Evolutionary conservation across 2,329 filamentous ascomycete genomes (phyloP), one percentile per base, ranked within the genome.

Genomic region (Ophiostoma perfectum): DNA sequence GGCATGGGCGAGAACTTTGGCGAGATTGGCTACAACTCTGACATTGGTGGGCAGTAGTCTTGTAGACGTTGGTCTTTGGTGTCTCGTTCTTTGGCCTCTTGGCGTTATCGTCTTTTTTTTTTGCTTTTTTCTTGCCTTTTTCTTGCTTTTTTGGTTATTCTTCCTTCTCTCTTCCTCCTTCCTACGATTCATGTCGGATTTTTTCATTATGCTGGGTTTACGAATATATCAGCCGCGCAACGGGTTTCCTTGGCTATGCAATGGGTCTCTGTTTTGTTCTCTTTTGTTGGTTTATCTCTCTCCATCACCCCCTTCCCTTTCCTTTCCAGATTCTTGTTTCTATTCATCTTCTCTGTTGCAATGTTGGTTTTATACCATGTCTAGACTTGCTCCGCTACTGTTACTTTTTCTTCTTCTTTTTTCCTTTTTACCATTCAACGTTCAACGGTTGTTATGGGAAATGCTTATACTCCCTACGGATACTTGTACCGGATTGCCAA

Each of bases 1-100:
- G 81, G 83, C 8, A 80, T 86, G 80, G 77, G 77, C 39, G 84
- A 86, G 72, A 82, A 81, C 69, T 87, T 82, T 74, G 82, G 82
- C 16, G 83, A 85, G 49, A 80, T 85, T 65, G 83, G 81, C 27
- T 84, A 85, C 71, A 78, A 79, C 18, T 85, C 83, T 69, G 84
- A 86, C 71, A 84, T 82, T 72, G 82, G 82, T 52, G 80, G 66
- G 11, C 66, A 67, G 52, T 69, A 69, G 18, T 42, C 7, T 27
- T 41, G 41, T 63, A 44, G 27, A 16, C 42, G 45, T 49, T 63
- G 5, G 27, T 27, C 36, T 49, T 36, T 39, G 55, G 27, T 18
- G 8, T 55, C 16, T 27, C 49, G 44, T 52, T 55, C 66, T 27
- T 66, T n/a, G 27, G 27, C 27, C 27, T 27, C 27, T 27, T 27